Base-by-base conservation (phyloP, 202 grass and related monocot genomes). In the Panicum hallii region DNA sequence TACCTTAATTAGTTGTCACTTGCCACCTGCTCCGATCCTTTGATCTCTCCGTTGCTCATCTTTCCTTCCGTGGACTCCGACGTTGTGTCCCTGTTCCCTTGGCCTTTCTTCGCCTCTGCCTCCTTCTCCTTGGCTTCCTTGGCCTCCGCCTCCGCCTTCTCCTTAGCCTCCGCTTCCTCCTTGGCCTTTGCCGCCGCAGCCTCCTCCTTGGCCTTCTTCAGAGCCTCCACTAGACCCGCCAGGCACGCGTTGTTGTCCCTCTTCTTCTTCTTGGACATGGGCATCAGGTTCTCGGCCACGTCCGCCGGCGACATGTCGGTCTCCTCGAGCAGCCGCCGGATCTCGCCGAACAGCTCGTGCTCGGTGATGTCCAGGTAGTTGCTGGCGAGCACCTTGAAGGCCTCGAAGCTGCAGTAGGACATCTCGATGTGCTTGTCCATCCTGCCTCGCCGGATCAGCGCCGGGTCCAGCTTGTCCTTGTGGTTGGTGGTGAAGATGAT, bases 391-490 rank as follows among this genome's bases (percentile, higher is more conserved):
- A 93, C 91, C 88, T 79, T 90, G 81, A 93, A 93, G 0, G 73
- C 69, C 61, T 90, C 77, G 9, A 88, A 93, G 11, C 60, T 26
- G 14, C 88, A 93, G 80, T 91, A 91, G 6, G 87, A 89, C 89
- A 94, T 94, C 83, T 94, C 77, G 48, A 91, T 91, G 67, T 94
- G 92, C 84, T 85, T 89, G 80, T 94, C 89, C 89, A 94, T 94
- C 72, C 92, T 79, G 23, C 92, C 89, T 0, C 80, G 78, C 13
- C 92, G 86, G 72, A 94, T 87, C 6, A 94, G 80, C 11, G 86
- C 92, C 1, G 87, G 84, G 70, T 94, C 92, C 12, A 94, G 73
- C 84, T 89, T 89, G 5, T 91, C 89, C 26, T 87, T 55, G 66
- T 91, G 71, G 81, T 94, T 94, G 7, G 92, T 94, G 3, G 86